These are phyloP conservation scores for Blastomyces parvus DNA, from an alignment of 2,329 filamentous ascomycete genomes.

Conservation along the genomic window DNA sequence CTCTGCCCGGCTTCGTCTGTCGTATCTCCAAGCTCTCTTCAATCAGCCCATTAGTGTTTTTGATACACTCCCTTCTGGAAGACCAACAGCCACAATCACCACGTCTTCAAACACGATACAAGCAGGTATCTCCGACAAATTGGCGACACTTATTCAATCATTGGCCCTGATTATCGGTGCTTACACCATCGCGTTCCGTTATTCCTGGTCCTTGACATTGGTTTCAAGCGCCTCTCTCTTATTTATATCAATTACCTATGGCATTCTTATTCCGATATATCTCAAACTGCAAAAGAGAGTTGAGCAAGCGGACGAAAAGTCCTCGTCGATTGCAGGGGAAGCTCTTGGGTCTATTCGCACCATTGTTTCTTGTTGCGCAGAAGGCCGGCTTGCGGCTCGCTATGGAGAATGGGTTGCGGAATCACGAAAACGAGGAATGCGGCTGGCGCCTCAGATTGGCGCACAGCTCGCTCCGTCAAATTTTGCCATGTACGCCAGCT, in stretches of 20 bases:
- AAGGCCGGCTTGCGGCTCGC: constrained; percentile 28
- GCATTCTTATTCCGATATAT: constrained; percentile 27
- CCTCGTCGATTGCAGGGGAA: constrained; percentile 35
- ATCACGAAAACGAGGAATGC: constrained; percentile 25
- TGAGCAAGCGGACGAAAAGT: constrained; percentile 30
- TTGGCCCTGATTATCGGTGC: constrained; percentile 37
- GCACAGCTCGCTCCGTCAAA: constrained; percentile 27
- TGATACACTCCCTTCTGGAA: constrained; percentile 42
- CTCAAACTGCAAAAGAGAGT: constrained; percentile 27
- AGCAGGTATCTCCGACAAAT: constrained; percentile 45
- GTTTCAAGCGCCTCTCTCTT: constrained; percentile 41
- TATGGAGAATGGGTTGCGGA: constrained; percentile 32
- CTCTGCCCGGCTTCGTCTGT: constrained; percentile 42
- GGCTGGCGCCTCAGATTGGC: constrained; percentile 23
- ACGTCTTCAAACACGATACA: constrained; percentile 46
- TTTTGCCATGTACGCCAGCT: constrained; percentile 31
- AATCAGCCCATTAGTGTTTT: constrained; percentile 42
- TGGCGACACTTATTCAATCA: constrained; percentile 37
- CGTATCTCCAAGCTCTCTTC: constrained; percentile 43
- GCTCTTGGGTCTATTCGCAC: constrained; percentile 36
- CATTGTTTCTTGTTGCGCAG: constrained; percentile 37
- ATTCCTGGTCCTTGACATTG: constrained; percentile 45
- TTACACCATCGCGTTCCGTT: constrained; percentile 44
- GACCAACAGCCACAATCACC: constrained; percentile 45
- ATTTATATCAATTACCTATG: constrained; percentile 31